Conservation (phyloP, 2,329 filamentous ascomycete species). For the Diaporthe citrichinensis region DNA sequence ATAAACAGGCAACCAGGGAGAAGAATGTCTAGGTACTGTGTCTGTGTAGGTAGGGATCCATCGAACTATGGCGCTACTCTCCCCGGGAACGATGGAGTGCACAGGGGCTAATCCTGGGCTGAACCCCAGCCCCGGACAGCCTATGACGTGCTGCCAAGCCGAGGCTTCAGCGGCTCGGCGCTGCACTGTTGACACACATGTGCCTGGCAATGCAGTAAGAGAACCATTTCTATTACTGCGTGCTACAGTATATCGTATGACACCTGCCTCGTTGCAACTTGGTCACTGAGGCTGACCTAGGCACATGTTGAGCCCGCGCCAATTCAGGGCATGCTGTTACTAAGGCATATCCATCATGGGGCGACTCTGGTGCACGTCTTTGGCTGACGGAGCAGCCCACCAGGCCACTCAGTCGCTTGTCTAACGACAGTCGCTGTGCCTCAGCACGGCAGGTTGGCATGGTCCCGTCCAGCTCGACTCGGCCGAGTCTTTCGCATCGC, state of each 20-base stretch:
- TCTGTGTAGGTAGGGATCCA: background rate
- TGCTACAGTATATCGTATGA: background rate
- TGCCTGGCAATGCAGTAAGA: background rate
- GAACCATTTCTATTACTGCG: background rate
- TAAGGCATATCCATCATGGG: background rate
- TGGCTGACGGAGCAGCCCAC: background rate
- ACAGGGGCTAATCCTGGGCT: constrained; percentile 35
- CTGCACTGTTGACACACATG: constrained; percentile 3
- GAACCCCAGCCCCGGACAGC: constrained; percentile 12
- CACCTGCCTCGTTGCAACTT: background rate
- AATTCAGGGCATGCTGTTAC: background rate
- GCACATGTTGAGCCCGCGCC: background rate
- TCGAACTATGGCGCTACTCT: background rate
- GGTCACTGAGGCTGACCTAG: background rate
- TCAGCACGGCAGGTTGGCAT: background rate
- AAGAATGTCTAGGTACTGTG: constrained; percentile 1
- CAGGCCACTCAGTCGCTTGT: background rate
- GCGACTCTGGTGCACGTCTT: background rate
- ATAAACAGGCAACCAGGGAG: background rate
- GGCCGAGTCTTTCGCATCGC: background rate
- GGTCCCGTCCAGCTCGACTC: background rate
- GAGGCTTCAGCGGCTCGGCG: constrained; percentile 2
- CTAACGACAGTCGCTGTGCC: background rate
- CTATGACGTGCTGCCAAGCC: constrained; percentile 34
- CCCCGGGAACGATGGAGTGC: background rate